A percentile compares a stretch with the other conserved stretches of the same genome.
Evolutionary conservation across 352 stramenopile species (phyloP).

Genomic region (Phytophthora parvispora): DNA sequence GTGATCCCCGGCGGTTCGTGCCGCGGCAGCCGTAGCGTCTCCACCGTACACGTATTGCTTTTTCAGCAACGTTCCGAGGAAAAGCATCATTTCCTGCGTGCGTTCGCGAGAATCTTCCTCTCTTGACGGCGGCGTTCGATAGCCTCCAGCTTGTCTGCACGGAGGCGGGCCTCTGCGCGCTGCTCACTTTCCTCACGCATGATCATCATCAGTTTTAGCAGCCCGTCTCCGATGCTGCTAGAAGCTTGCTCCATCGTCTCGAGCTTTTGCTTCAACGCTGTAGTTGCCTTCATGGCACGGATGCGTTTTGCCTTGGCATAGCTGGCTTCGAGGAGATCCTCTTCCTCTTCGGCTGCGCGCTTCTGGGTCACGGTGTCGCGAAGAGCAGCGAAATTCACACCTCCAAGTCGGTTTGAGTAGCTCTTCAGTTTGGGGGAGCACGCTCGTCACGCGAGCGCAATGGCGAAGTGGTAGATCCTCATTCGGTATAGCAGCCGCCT

Average conservation of each 20-base stretch:
- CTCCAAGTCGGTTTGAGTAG: background rate
- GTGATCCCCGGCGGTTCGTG: background rate
- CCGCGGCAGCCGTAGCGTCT: background rate
- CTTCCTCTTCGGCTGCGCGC: background rate
- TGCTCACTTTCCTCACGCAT: background rate
- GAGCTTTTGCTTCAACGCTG: background rate
- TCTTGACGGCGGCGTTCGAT: background rate
- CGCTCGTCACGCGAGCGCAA: background rate
- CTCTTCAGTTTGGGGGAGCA: background rate
- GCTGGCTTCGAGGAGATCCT: background rate
- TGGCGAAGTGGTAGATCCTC: background rate
- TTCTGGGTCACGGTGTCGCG: background rate
- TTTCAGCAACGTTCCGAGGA: background rate
- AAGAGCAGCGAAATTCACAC: background rate
- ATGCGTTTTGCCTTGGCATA: background rate
- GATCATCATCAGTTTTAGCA: too few relatives aligned
- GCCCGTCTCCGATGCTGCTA: background rate
- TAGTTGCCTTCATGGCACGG: background rate
- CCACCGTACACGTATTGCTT: background rate
- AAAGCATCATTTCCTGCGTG: background rate
- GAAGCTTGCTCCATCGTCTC: background rate
- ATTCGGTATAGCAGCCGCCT: background rate
- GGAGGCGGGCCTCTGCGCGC: background rate
- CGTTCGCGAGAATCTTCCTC: background rate
- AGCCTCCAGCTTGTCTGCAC: background rate